Conservation (phyloP, 306 rosid species). For the Acacia confusa region DNA sequence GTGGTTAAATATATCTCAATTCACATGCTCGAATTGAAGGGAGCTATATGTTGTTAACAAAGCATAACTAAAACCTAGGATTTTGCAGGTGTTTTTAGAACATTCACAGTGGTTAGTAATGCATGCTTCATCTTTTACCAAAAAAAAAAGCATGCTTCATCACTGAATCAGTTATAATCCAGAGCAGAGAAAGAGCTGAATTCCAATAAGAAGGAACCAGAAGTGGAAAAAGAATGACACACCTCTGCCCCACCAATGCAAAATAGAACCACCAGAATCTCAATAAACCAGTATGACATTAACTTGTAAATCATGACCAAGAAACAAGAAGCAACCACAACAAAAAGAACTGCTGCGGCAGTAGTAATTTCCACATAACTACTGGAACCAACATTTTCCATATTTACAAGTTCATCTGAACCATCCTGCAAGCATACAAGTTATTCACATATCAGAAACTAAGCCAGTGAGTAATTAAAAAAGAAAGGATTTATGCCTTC, state of each 20-base stretch:
- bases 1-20: neutral
- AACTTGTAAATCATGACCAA: conserved; percentile 86
- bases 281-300: conserved; percentile 83
- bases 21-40: neutral
- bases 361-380: conserved; percentile 83
- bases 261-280: conserved; percentile 84
- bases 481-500: conserved; percentile 25
- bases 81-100: conserved; percentile 13
- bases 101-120: neutral
- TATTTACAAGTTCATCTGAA: conserved; percentile 52
- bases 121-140: conserved; percentile 3
- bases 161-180: neutral
- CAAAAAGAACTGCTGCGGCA: conserved; percentile 71
- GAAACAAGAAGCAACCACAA: conserved; percentile 88
- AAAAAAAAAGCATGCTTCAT: conserved; percentile 8
- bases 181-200: conserved; percentile 3
- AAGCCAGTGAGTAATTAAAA: conserved; percentile 10
- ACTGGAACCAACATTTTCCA: conserved; percentile 59
- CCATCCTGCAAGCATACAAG: conserved; percentile 61
- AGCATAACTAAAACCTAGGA: conserved; percentile 2
- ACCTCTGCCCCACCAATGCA: conserved; percentile 97
- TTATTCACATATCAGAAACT: conserved; percentile 18
- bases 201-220: conserved; percentile 14
- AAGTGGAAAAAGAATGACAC: conserved; percentile 28
- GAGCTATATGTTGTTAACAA: neutral